A percentile compares a stretch with the other conserved stretches of the same genome.
Evolutionary conservation across 1,284 basidiomycete genomes (phyloP).

Genomic region (Cryptococcus sp.): DNA sequence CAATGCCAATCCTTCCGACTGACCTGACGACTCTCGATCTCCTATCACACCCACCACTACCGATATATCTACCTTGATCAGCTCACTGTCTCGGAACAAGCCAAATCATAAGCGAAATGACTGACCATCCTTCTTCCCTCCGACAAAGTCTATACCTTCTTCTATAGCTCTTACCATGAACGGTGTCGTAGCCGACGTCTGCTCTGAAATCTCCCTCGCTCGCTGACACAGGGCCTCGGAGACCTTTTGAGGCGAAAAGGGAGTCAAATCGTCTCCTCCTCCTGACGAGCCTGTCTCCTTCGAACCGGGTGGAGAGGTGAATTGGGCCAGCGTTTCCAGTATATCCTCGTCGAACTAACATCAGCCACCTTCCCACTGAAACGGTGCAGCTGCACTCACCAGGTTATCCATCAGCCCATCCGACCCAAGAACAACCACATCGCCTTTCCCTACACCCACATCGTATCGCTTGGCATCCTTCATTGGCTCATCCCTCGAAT

Average conservation of each 20-base stretch:
- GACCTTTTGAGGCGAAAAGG: slow-evolving; percentile 51
- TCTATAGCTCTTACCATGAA: slow-evolving; percentile 55
- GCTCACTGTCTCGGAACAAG: background rate
- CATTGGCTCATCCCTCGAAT: slow-evolving; percentile 61
- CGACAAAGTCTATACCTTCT: slow-evolving; percentile 51
- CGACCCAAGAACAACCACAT: slow-evolving; percentile 81
- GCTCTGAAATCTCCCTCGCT: slow-evolving; percentile 51
- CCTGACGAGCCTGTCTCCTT: background rate
- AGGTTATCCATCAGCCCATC: slow-evolving; percentile 92
- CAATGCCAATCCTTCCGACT: slow-evolving; percentile 8
- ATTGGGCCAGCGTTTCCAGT: slow-evolving; percentile 74
- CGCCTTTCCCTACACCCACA: slow-evolving; percentile 73
- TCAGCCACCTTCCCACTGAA: background rate
- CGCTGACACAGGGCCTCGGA: slow-evolving; percentile 51
- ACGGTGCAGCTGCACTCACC: slow-evolving; percentile 21
- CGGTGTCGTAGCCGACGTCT: slow-evolving; percentile 50
- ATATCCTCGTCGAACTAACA: slow-evolving; percentile 81
- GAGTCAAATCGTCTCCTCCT: slow-evolving; percentile 17
- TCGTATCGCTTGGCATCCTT: slow-evolving; percentile 66
- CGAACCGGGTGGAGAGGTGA: slow-evolving; percentile 47
- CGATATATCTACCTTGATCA: slow-evolving; percentile 34
- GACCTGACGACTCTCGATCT: slow-evolving; percentile 18
- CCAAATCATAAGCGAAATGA: too few species aligned
- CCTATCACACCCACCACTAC: slow-evolving; percentile 45
- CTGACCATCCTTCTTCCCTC: slow-evolving; percentile 44